These are phyloP conservation scores for Candida argentea DNA, from an alignment of 805 yeast genomes.

Conservation along the genomic window DNA sequence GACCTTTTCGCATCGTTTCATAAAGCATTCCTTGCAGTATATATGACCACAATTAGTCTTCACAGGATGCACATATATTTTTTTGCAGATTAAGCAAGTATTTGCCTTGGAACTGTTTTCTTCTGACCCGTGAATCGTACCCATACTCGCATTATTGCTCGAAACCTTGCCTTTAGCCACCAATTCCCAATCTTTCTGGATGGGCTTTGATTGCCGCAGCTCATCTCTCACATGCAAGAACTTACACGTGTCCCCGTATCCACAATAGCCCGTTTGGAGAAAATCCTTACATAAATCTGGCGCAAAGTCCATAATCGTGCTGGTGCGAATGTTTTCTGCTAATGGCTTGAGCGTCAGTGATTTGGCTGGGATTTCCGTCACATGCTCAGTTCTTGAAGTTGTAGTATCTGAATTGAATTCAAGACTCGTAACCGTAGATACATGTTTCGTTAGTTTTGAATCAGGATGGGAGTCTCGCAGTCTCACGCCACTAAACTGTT, in stretches of 20 bases:
- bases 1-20: slow-evolving; percentile 30
- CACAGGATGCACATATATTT: slow-evolving; percentile 45
- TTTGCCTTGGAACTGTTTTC: slow-evolving; percentile 58
- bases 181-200: slow-evolving; percentile 61
- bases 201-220: slow-evolving; percentile 58
- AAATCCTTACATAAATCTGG: slow-evolving; percentile 93
- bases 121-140: slow-evolving; percentile 14
- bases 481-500: too few relatives aligned
- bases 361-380: slow-evolving; percentile 2
- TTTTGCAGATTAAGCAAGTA: slow-evolving; percentile 52
- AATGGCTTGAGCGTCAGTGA: slow-evolving; percentile 14
- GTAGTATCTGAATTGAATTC: neutral
- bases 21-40: slow-evolving; percentile 55
- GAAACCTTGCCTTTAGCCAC: slow-evolving; percentile 9
- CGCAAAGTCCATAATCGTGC: slow-evolving; percentile 74
- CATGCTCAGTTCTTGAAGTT: neutral
- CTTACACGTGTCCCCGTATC: slow-evolving; percentile 95
- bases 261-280: slow-evolving; percentile 87
- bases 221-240: slow-evolving; percentile 88
- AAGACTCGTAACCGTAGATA: neutral
- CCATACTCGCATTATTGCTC: slow-evolving; percentile 2
- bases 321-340: slow-evolving; percentile 41
- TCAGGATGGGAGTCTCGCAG: too few relatives aligned
- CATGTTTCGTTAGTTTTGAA: neutral
- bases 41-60: slow-evolving; percentile 53